Evolutionary conservation across 2,329 filamentous ascomycete genomes (phyloP).

Genomic region (Exophiala alcalophila): DNA sequence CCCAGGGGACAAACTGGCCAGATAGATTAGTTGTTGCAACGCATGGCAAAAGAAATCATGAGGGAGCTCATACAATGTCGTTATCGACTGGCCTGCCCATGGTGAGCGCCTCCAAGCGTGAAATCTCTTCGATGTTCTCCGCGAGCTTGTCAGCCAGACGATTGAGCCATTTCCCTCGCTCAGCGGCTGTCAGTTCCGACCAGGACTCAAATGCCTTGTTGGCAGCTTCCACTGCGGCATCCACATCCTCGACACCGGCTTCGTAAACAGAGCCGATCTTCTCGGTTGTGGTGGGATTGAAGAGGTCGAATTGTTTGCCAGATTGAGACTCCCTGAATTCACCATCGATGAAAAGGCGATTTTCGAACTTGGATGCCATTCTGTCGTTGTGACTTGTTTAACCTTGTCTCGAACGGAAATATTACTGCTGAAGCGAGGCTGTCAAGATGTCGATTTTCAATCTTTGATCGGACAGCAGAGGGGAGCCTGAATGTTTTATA

Average conservation of each 20-base stretch:
- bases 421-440: no score
- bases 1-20: no score
- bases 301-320: conserved; percentile 34
- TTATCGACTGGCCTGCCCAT: conserved; percentile 31
- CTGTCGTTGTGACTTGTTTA: no score
- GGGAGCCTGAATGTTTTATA: no score
- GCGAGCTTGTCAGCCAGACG: conserved; percentile 33
- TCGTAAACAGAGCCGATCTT: conserved; percentile 31
- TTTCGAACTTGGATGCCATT: no score
- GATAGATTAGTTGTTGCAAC: conserved; percentile 61
- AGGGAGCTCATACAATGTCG: conserved; percentile 4
- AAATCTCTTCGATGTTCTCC: conserved; percentile 28
- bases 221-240: conserved; percentile 34
- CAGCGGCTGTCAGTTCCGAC: conserved; percentile 27
- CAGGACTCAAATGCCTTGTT: conserved; percentile 33
- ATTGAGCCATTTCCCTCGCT: conserved; percentile 29
- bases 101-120: conserved; percentile 33
- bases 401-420: no score
- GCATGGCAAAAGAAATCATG: conserved; percentile 36
- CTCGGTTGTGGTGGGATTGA: conserved; percentile 34
- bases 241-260: conserved; percentile 35
- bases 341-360: conserved; percentile 38
- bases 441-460: no score
- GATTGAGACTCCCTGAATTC: conserved; percentile 33
- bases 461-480: no score